Evolutionary conservation across 352 stramenopile species (phyloP), one percentile per base, ranked within the genome.

Genomic region (Phytophthora crassamura): DNA sequence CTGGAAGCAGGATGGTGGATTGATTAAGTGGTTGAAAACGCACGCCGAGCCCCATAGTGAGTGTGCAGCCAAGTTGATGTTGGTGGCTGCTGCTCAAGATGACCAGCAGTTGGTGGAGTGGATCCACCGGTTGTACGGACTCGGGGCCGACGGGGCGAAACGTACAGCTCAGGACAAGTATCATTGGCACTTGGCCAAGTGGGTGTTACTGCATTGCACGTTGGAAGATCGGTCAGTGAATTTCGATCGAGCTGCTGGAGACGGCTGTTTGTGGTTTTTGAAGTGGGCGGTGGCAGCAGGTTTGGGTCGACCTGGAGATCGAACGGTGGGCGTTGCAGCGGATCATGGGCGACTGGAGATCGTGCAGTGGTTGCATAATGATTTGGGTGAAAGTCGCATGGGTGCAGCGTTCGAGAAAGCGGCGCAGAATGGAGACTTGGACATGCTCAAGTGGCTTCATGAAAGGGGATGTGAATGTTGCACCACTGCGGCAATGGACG

Each of bases 361-460:
- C 46, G n/a, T 60, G 4, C 18, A 66, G 32, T 66, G 41, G 49
- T 14, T 67, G 4, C 25, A 67, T 49, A 25, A 56, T 16, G 50
- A 67, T 12, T 15, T 67, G 11, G 51, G 51, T 6, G 51, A 57
- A 18, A 25, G n/a, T 20, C 18, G 20, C 2, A 57, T 63, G 51
- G 34, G 33, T 30, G 28, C 35, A 40, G 60, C 34, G 14, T 57
- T 62, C 40, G 59, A 50, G 50, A 67, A 67, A 36, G 41, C 51
- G 45, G 60, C 51, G 1, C 36, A 48, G 16, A 58, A 54, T 38
- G 51, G 60, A 16, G 36, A 69, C n/a, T 36, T 69, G 18, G 22
- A 14, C 7, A 64, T 72, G 49, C 28, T 72, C 9, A 59, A 59
- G 34, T 64, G 48, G 42, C 50, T 72, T 28, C 62, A 75, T 51